phyloP scores from a whole-genome alignment of 2,329 filamentous ascomycete species.

The Neurospora sp. region DNA sequence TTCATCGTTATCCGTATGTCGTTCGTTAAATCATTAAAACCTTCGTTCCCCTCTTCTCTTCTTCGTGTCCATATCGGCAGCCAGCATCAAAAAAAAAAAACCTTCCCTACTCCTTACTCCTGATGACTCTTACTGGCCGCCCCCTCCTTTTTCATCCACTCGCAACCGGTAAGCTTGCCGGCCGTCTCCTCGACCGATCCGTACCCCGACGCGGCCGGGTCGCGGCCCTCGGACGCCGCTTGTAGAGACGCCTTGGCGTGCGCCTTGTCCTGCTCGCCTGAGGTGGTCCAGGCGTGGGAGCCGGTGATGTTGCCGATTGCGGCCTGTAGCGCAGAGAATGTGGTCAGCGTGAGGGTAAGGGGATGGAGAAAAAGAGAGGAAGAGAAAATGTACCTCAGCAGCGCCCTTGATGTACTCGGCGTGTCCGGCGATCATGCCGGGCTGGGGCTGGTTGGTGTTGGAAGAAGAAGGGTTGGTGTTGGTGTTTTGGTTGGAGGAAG shows the following conservation, averaged over 20 bases:
- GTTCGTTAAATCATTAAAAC: neutral
- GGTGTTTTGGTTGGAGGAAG: slow-evolving; percentile 14
- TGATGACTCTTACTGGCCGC: slow-evolving; percentile 29
- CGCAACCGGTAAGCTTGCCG: slow-evolving; percentile 54
- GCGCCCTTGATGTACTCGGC: slow-evolving; percentile 61
- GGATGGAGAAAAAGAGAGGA: neutral
- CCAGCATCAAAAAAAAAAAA: no score
- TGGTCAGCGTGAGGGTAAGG: no score
- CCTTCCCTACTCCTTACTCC: neutral
- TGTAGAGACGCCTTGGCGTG: slow-evolving; percentile 54
- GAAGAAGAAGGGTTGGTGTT: slow-evolving; percentile 4
- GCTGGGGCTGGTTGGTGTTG: slow-evolving; percentile 28
- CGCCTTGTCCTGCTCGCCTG: slow-evolving; percentile 54
- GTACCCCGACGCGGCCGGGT: slow-evolving; percentile 42
- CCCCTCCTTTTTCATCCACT: slow-evolving; percentile 59
- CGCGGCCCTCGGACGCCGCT: slow-evolving; percentile 44
- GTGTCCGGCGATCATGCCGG: slow-evolving; percentile 53
- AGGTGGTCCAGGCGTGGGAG: slow-evolving; percentile 51
- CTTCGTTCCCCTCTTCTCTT: no score
- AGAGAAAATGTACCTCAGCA: slow-evolving; percentile 41
- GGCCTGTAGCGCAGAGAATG: slow-evolving; percentile 3
- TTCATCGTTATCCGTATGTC: neutral
- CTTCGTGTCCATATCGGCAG: no score
- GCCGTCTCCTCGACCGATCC: slow-evolving; percentile 56
- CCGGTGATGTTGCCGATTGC: slow-evolving; percentile 52